phyloP scores from a whole-genome alignment of 1,284 basidiomycete genomes.

The Sporisorium sorghi region DNA sequence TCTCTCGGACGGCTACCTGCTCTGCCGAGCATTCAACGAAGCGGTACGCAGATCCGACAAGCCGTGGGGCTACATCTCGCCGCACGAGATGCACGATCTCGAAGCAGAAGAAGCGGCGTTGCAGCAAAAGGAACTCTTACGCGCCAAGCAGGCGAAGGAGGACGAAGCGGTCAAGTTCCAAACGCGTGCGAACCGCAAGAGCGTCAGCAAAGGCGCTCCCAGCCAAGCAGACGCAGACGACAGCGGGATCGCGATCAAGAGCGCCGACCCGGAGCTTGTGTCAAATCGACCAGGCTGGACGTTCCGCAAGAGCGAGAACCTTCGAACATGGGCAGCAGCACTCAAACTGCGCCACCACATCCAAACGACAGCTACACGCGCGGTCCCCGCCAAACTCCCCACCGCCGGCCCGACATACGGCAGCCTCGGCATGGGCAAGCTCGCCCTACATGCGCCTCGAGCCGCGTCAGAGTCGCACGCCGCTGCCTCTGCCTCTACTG shows the following conservation, averaged over 20 bases:
- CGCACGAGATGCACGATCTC: conserved; percentile 76
- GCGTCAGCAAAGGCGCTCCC: conserved; percentile 4
- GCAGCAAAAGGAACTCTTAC: conserved; percentile 51
- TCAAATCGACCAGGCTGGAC: conserved; percentile 48
- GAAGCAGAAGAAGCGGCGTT: conserved; percentile 70
- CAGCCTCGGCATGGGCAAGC: conserved; percentile 38
- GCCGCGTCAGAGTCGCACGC: conserved; percentile 33
- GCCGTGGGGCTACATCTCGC: conserved; percentile 87
- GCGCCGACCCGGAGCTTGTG: neutral
- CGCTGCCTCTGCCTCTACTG: no score
- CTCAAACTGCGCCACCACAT: conserved; percentile 51
- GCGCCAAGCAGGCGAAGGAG: conserved; percentile 68
- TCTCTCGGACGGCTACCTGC: conserved; percentile 76
- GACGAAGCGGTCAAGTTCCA: conserved; percentile 65
- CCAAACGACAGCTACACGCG: conserved; percentile 29
- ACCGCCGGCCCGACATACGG: conserved; percentile 18
- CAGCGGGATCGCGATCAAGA: neutral
- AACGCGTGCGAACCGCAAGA: conserved; percentile 15
- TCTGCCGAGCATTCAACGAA: conserved; percentile 83
- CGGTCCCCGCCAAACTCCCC: neutral
- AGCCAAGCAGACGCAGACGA: neutral
- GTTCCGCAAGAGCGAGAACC: conserved; percentile 54
- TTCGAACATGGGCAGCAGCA: conserved; percentile 51
- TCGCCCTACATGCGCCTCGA: conserved; percentile 37
- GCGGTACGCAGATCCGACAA: conserved; percentile 81